These are phyloP conservation scores for Trichophyton benhamiae DNA, from an alignment of 2,329 filamentous ascomycete species.

Conservation along the genomic window DNA sequence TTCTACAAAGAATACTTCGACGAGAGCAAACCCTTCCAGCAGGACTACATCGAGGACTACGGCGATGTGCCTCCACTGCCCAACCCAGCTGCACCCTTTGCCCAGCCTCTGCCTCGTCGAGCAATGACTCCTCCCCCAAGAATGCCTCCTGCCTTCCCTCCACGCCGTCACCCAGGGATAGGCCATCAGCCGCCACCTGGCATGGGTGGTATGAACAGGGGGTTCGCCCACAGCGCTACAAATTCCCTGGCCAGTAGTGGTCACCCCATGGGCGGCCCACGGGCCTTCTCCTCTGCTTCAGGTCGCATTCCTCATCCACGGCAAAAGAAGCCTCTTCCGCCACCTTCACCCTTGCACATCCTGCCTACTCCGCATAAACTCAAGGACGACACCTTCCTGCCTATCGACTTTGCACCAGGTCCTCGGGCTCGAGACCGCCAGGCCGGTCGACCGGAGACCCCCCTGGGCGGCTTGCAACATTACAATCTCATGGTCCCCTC, in stretches of 20 bases:
- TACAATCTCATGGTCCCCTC: constrained; percentile 63
- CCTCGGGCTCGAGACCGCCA: constrained; percentile 53
- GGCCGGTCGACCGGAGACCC: constrained; percentile 53
- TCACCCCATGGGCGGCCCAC: constrained; percentile 30
- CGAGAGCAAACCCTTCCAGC: constrained; percentile 50
- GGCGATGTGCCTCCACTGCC: constrained; percentile 41
- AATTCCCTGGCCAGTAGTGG: constrained; percentile 15
- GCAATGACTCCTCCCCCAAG: constrained; percentile 90
- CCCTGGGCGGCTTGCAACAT: constrained; percentile 46
- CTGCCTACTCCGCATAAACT: constrained; percentile 79
- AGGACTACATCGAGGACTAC: constrained; percentile 63
- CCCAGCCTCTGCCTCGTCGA: constrained; percentile 71
- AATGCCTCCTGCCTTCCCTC: constrained; percentile 46
- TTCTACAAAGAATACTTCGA: constrained; percentile 99
- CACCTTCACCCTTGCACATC: constrained; percentile 59
- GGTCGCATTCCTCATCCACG: constrained; percentile 33
- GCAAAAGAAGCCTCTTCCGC: constrained; percentile 52
- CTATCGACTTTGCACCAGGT: constrained; percentile 80
- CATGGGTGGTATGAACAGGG: constrained; percentile 15
- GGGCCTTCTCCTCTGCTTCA: constrained; percentile 54
- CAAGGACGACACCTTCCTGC: constrained; percentile 62
- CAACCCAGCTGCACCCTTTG: constrained; percentile 47
- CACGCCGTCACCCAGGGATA: constrained; percentile 22
- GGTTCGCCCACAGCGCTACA: constrained; percentile 15
- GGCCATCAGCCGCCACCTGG: constrained; percentile 11